Base-by-base conservation (phyloP, 2,329 filamentous ascomycete genomes). In the Colletotrichum neosansevieriae region DNA sequence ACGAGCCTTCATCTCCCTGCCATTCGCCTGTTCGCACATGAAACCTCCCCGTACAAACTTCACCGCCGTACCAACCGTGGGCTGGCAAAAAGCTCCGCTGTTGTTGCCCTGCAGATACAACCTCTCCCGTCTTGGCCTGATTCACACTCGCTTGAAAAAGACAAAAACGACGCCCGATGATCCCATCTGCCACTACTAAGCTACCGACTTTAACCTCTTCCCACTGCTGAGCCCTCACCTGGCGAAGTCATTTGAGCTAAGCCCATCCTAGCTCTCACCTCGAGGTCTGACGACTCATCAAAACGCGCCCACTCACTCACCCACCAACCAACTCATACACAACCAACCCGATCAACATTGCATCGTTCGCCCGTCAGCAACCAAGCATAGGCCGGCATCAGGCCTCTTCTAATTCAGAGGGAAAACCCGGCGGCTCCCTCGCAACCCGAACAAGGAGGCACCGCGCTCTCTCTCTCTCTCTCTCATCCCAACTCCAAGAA, bases 1-100 rank as follows among this genome's bases (percentile, higher is more conserved):
- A 49, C 49, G 32, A 34, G 53, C 54, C 36, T 47, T 65, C 65
- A 56, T 65, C 62, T 65, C 62, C 54, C 62, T 42, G n/a, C 45
- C 29, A 29, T 53, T 29, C 29, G 13, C 10, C 36, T 45, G 54
- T 56, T 44, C 38, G 47, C 54, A 50, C 15, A 49, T 49, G 54
- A 65, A 54, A 65, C 54, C 36, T 42, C 34, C 19, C 54, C 34
- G 61, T 54, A 40, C 24, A 24, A 51, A 51, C 53, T 53, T 45
- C 64, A 32, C 64, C 9, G 40, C n/a, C 38, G 21, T 38, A 17
- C 32, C 21, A 24, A 15, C 24, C 32, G 40, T 38, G 36, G 42
- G 53, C 44, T 51, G 51, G 51, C 50, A 32, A 49, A 29, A 29
- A 29, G 29, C 29, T 29, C 29, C 29, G 29, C 6, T 29, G 29